Conservation (phyloP, 441 rosid species). For the Pelargonium exstipulatum region DNA sequence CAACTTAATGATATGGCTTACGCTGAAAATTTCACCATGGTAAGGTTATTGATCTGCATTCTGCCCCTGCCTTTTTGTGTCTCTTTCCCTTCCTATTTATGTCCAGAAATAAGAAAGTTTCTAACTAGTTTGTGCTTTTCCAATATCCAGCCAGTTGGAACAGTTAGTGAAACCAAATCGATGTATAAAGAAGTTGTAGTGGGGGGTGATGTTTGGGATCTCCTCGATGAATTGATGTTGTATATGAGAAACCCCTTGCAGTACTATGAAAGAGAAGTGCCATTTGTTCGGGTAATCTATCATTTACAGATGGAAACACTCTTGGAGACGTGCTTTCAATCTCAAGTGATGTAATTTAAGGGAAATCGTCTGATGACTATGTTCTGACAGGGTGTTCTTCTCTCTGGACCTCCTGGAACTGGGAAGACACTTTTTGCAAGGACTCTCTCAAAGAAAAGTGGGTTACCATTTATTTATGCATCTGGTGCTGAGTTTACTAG, state of each 20-base stretch:
- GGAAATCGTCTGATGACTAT: slow-evolving; percentile 13
- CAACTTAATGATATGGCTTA: slow-evolving; percentile 89
- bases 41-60: slow-evolving; percentile 30
- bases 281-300: slow-evolving; percentile 79
- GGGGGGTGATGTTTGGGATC: slow-evolving; percentile 99
- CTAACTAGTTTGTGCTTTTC: slow-evolving; percentile 21
- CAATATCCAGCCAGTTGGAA: slow-evolving; percentile 76
- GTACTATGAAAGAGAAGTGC: slow-evolving; percentile 74
- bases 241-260: slow-evolving; percentile 95
- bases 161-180: slow-evolving; percentile 74
- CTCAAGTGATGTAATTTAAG: slow-evolving; percentile 20
- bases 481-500: slow-evolving; percentile 96
- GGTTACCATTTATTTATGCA: slow-evolving; percentile 91
- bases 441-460: slow-evolving; percentile 92
- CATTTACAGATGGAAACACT: neutral
- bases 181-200: slow-evolving; percentile 89
- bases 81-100: neutral
- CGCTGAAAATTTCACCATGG: slow-evolving; percentile 90
- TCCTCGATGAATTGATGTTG: slow-evolving; percentile 90
- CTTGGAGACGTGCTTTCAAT: slow-evolving; percentile 13
- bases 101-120: slow-evolving; percentile 9
- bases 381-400: slow-evolving; percentile 78
- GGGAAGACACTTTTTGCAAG: slow-evolving; percentile 98
- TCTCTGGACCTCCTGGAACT: slow-evolving; percentile 99
- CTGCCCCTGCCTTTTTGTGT: neutral